phyloP scores from a whole-genome alignment of 306 rosid species.

The Notholithocarpus densiflorus region DNA sequence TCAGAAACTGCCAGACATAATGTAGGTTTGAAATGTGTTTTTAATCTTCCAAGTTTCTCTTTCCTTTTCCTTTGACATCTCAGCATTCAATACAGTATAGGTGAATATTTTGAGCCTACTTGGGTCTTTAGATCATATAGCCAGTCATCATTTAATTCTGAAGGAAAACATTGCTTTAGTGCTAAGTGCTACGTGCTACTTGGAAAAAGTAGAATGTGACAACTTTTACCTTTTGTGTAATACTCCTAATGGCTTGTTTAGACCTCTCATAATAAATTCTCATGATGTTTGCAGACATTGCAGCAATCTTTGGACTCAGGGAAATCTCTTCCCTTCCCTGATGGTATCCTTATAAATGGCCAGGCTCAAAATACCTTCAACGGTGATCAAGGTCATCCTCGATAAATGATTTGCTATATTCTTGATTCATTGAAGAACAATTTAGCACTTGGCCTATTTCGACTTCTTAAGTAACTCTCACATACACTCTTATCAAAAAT shows the following conservation, averaged over 20 bases:
- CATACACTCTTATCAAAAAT: not conserved
- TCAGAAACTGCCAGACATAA: not conserved
- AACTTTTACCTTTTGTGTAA: not conserved
- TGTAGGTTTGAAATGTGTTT: not conserved
- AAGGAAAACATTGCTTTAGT: not conserved
- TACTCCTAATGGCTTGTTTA: not conserved
- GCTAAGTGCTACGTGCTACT: not conserved
- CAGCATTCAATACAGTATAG: too few relatives aligned
- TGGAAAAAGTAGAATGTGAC: not conserved
- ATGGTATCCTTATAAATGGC: constrained; percentile 86
- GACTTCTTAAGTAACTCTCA: not conserved
- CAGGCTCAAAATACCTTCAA: constrained; percentile 52
- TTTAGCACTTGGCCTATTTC: not conserved
- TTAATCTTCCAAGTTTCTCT: not conserved
- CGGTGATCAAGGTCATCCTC: constrained; percentile 68
- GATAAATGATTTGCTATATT: not conserved
- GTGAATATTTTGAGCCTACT: not conserved
- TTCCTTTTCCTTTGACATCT: not conserved
- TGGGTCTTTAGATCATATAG: not conserved
- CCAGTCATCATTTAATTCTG: not conserved
- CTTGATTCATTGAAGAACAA: not conserved
- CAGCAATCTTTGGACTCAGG: constrained; percentile 74
- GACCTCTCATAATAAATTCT: not conserved
- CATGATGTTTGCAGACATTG: constrained; percentile 46
- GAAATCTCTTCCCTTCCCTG: constrained; percentile 68